phyloP scores from a whole-genome alignment of 208 protist genomes.

The Tritrichomonas musculus region DNA sequence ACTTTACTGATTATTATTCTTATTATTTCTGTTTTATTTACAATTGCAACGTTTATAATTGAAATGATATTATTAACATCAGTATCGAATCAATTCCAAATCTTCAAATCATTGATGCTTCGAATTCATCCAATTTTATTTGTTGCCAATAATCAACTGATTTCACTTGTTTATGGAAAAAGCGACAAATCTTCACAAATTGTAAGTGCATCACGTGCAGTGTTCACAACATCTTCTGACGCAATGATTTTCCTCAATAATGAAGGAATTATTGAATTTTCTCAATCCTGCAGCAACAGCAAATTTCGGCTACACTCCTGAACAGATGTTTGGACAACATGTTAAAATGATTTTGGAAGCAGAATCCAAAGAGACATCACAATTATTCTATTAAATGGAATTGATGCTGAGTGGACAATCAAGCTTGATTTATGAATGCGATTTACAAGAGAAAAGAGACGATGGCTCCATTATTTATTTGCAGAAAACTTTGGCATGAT shows the following conservation, averaged over 20 bases:
- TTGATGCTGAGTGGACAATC: not conserved
- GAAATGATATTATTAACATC: not conserved
- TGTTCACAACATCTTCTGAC: not conserved
- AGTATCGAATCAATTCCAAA: not conserved
- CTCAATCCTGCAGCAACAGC: not conserved
- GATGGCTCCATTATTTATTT: not conserved
- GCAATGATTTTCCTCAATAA: not conserved
- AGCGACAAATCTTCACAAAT: not conserved
- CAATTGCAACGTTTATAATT: not conserved
- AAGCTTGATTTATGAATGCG: not conserved
- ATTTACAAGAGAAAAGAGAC: not conserved
- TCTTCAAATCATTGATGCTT: not conserved
- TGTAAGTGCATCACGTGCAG: not conserved
- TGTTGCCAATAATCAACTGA: not conserved
- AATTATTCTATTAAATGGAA: not conserved
- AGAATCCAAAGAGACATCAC: not conserved
- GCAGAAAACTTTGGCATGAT: not conserved
- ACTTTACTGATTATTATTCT: not conserved
- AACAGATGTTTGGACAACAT: constrained; percentile 13
- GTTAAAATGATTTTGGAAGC: not conserved
- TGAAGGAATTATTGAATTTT: not conserved
- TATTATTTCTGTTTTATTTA: not conserved
- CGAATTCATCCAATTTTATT: constrained; percentile 13
- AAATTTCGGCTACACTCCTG: constrained; percentile 6
- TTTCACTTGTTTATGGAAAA: not conserved